Evolutionary conservation across 768 basidiomycete species (phyloP), one percentile per base, ranked within the genome.

Genomic region (Boletus bicolor): DNA sequence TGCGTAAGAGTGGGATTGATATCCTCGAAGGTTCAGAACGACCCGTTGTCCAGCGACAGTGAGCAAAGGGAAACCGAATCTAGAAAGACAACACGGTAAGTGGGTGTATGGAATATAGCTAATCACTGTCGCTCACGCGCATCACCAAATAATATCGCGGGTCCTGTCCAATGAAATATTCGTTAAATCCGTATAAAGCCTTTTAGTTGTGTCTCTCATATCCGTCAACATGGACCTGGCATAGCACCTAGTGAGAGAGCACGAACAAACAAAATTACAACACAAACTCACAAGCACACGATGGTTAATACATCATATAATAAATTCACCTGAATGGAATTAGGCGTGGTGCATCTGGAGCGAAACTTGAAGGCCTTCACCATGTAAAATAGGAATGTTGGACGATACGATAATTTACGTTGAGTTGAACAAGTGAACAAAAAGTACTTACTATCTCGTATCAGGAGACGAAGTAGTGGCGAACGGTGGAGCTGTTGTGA

Each of bases 21-120:
- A 47, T 5, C 44, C n/a, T 19, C 57, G 51, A 10, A 64, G 55
- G 42, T 64, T 64, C 15, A 64, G 54, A 24, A 64, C 56, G 12
- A 52, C 43, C 5, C 64, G 64, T 43, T 65, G 64, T 14, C 64
- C 64, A 4, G 38, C 19, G 7, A 66, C 32, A 11, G 43, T 28
- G n/a, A 65, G 54, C 1, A 67, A 5, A 4, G 64, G 64, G n/a
- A 46, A 47, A 38, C 12, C 3, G 45, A 44, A 19, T 35, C 64
- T 54, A 21, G 30, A 28, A 21, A 3, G 17, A 2, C 2, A 9
- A 30, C 24, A 26, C 6, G 7, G 32, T 28, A 28, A 28, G 26
- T 7, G 28, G 7, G 28, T 30, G 7, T 7, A 7, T 7, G 28
- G 7, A 30, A 30, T 30, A 7, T 30, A 30, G 7, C 7, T 30